A percentile compares a stretch with the other conserved stretches of the same genome.
Conservation (phyloP, 768 basidiomycete genomes). For the Leccinum ochraceum region DNA sequence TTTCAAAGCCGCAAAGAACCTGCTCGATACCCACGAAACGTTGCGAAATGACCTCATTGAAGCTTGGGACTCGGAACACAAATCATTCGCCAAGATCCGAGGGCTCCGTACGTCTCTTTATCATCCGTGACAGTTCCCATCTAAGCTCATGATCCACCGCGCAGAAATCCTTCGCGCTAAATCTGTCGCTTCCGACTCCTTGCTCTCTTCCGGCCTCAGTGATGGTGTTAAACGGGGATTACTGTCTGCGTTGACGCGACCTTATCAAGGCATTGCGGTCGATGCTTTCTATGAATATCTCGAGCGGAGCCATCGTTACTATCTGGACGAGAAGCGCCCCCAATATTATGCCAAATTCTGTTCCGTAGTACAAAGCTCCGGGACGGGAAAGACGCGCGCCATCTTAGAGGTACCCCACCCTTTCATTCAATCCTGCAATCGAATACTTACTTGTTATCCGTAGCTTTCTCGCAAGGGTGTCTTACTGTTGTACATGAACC, state of each 20-base stretch:
- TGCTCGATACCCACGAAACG: background rate
- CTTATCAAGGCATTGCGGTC: no score
- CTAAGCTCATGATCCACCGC: no score
- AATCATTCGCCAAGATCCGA: background rate
- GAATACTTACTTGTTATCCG: background rate
- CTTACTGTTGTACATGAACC: background rate
- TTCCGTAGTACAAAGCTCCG: background rate
- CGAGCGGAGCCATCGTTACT: no score
- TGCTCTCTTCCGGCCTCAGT: no score
- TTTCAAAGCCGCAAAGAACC: background rate
- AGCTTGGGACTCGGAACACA: background rate
- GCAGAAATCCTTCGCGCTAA: no score
- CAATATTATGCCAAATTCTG: background rate
- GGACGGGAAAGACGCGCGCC: background rate
- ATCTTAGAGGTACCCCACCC: background rate
- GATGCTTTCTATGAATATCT: no score
- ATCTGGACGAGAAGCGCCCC: no score
- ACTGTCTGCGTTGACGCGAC: no score
- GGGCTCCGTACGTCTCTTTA: background rate
- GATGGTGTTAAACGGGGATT: no score
- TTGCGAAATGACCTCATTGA: background rate
- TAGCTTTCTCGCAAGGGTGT: background rate
- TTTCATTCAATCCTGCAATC: background rate
- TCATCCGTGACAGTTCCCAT: background rate
- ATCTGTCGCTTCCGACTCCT: no score